Conservation (phyloP, 257 asterid species). For the Handroanthus guayacan region DNA sequence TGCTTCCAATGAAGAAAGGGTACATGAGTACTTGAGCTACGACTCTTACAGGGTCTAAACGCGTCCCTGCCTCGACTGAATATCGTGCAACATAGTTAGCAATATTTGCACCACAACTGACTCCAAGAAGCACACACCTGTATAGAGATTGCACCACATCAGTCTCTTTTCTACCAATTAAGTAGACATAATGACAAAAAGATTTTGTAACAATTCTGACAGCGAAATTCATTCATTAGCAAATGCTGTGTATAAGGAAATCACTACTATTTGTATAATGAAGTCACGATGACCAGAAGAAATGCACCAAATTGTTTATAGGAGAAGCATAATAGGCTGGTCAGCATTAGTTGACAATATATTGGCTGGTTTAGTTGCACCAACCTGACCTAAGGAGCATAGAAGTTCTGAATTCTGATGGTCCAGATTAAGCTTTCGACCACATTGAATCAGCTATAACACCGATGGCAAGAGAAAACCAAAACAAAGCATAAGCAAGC, state of each 20-base stretch:
- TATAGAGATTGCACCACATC: conserved; percentile 21
- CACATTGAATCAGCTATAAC: neutral
- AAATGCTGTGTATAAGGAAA: neutral
- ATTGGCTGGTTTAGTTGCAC: neutral
- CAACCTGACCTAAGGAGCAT: neutral
- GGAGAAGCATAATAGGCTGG: conserved; percentile 2
- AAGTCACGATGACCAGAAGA: neutral
- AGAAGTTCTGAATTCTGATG: conserved; percentile 14
- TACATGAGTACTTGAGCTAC: conserved; percentile 91
- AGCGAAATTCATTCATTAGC: neutral
- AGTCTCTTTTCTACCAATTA: conserved; percentile 15
- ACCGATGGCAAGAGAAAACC: neutral
- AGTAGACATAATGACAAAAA: neutral
- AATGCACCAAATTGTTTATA: neutral
- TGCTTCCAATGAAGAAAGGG: conserved; percentile 83
- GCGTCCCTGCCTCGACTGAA: conserved; percentile 61
- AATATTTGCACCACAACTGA: conserved; percentile 84
- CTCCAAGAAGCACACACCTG: conserved; percentile 93
- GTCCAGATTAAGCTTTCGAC: neutral
- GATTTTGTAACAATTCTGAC: neutral
- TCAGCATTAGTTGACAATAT: neutral
- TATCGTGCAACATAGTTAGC: conserved; percentile 66
- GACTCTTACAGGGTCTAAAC: conserved; percentile 69
- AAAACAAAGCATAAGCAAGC: neutral
- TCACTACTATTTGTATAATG: neutral